Evolutionary conservation across 495 filamentous ascomycete species (phyloP), one percentile per base, ranked within the genome.

Genomic region (Penicillium alfredii): DNA sequence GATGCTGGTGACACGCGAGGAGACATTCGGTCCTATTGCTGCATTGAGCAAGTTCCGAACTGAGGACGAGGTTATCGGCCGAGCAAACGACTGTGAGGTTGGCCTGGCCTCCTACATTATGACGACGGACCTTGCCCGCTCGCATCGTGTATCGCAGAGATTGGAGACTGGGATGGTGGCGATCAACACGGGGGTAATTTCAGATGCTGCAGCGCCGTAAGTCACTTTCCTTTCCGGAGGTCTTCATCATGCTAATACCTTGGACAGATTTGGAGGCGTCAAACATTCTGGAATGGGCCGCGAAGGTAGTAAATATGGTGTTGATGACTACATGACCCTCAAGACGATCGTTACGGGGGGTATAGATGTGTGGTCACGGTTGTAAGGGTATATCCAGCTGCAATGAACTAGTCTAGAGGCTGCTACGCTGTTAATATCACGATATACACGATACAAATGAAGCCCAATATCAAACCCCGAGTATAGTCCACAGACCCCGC

Each of bases 261-360:
- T 12, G 45, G 39, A 6, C n/a, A n/a, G n/a, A n/a, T 77, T 77
- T 41, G 73, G 73, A 15, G 72, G 73, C 15, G 61, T 77, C 12
- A 76, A 77, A 56, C 44, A 66, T 24, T 70, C 63, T 28, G 73
- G 73, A 0, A 73, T 76, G 45, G 73, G 73, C 5, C 47, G 69
- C 23, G 73, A 77, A 41, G 73, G 88, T 10, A 86, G 81, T 50
- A 78, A 78, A 49, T 84, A 89, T 54, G 88, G 88, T 3, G 78
- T 88, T 37, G 82, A 81, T 6, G 88, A 94, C 58, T 95, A 89
- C 50, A 67, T 80, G 49, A 64, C 73, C 24, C 82, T 78, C 13
- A 95, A 95, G 69, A 88, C 74, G 68, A 72, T 89, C 25, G 85
- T 82, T 1, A 38, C 27, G 10, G 36, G 36, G 14, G 26, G 17